phyloP scores from a whole-genome alignment of 2,329 filamentous ascomycete genomes.

The Sordariomycetes sp. region DNA sequence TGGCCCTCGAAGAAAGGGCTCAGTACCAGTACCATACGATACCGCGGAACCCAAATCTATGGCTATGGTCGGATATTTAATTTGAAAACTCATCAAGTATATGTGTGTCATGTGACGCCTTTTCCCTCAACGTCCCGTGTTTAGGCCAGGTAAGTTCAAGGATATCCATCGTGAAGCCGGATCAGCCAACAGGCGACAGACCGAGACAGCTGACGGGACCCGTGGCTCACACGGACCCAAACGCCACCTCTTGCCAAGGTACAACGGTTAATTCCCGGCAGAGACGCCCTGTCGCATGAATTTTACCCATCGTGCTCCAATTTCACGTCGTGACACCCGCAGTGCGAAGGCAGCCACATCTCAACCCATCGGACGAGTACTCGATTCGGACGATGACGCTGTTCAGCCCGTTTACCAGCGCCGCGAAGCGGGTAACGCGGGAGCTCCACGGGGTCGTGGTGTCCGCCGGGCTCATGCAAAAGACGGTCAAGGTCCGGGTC shows the following conservation, averaged over 20 bases:
- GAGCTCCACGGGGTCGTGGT: slow-evolving; percentile 58
- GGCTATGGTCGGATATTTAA: too few species aligned
- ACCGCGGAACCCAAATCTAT: too few species aligned
- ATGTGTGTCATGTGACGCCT: too few species aligned
- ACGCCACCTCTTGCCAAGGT: not conserved
- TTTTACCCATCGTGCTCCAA: not conserved
- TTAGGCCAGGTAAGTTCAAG: too few species aligned
- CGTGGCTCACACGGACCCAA: not conserved
- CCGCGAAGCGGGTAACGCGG: slow-evolving; percentile 29
- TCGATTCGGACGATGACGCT: slow-evolving; percentile 12
- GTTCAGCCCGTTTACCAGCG: slow-evolving; percentile 19
- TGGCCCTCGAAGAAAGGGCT: too few species aligned
- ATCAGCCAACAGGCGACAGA: not conserved
- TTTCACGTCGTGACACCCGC: not conserved
- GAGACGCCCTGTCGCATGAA: not conserved
- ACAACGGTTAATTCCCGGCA: not conserved
- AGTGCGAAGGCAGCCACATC: not conserved
- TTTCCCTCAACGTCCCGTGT: too few species aligned
- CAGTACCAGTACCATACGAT: too few species aligned
- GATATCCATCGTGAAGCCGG: too few species aligned
- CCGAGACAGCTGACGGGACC: not conserved
- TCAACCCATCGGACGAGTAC: not conserved
- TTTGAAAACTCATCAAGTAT: too few species aligned
- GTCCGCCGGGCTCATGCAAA: slow-evolving; percentile 63
- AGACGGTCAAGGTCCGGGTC: slow-evolving; percentile 67